Percentiles rank a stretch among this genome's conserved stretches.
Conservation (phyloP, 106 monocot genomes). For the Phalaenopsis aphrodite region DNA sequence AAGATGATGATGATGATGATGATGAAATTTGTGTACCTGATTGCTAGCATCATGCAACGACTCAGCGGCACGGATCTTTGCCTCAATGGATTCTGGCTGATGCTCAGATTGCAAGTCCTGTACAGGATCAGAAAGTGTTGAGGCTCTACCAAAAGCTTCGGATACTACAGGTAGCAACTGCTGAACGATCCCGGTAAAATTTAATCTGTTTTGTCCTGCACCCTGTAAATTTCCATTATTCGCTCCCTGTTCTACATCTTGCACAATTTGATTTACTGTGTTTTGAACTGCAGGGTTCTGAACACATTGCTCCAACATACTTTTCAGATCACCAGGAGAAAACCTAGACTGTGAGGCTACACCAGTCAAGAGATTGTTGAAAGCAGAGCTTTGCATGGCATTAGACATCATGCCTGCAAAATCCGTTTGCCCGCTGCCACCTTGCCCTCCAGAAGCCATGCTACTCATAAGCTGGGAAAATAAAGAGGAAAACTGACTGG, state of each 20-base stretch:
- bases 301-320: slow-evolving; percentile 46
- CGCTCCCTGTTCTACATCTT: slow-evolving; percentile 27
- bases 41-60: slow-evolving; percentile 3
- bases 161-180: slow-evolving; percentile 95
- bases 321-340: slow-evolving; percentile 35
- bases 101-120: slow-evolving; percentile 14
- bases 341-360: slow-evolving; percentile 46
- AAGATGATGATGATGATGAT: not conserved
- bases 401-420: slow-evolving; percentile 38
- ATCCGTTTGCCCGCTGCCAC: slow-evolving; percentile 22
- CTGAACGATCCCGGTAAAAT: slow-evolving; percentile 70
- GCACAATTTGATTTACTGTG: slow-evolving; percentile 34
- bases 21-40: slow-evolving; percentile 12
- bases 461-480: slow-evolving; percentile 15
- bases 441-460: slow-evolving; percentile 17
- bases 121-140: slow-evolving; percentile 9
- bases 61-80: not conserved
- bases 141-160: slow-evolving; percentile 48
- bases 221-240: slow-evolving; percentile 19
- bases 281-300: slow-evolving; percentile 32
- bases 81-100: slow-evolving; percentile 10
- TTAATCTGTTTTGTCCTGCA: slow-evolving; percentile 40
- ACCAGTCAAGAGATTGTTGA: slow-evolving; percentile 41
- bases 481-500: slow-evolving; percentile 10
- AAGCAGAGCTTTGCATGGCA: slow-evolving; percentile 40